These are phyloP conservation scores for Ophiostoma piceae DNA, from an alignment of 2,329 filamentous ascomycete species.

Conservation along the genomic window DNA sequence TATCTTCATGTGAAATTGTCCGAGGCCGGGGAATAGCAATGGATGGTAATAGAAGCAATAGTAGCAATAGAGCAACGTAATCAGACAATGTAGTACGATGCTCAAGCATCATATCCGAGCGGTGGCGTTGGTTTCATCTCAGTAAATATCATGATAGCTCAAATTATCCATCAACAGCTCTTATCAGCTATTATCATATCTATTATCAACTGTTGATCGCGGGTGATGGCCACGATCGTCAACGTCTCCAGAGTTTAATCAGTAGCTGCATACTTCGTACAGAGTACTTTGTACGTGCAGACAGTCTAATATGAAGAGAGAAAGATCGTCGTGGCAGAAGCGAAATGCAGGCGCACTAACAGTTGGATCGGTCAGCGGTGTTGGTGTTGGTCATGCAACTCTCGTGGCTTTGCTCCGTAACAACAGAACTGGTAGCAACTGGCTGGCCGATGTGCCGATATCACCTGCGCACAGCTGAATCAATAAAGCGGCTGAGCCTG, in stretches of 20 bases:
- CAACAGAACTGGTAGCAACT: too few relatives aligned
- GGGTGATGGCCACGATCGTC: slow-evolving; percentile 6
- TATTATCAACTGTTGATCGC: not conserved
- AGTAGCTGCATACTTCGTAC: not conserved
- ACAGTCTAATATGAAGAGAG: not conserved
- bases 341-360: not conserved
- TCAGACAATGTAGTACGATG: not conserved
- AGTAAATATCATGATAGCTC: not conserved
- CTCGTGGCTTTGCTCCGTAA: not conserved
- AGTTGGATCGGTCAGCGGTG: not conserved
- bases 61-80: not conserved
- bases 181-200: not conserved
- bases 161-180: not conserved
- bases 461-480: not conserved
- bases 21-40: not conserved
- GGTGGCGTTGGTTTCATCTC: not conserved
- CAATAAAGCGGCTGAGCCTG: not conserved
- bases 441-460: too few relatives aligned
- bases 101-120: not conserved
- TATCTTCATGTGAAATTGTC: not conserved
- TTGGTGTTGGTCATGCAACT: not conserved
- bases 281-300: too few relatives aligned
- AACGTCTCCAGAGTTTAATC: not conserved
- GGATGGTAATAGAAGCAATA: too few relatives aligned
- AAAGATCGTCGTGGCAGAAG: not conserved